Evolutionary conservation across 164 flowering plant genomes (phyloP), one percentile per base, ranked within the genome.

Genomic region (Aristolochia fimbriata): DNA sequence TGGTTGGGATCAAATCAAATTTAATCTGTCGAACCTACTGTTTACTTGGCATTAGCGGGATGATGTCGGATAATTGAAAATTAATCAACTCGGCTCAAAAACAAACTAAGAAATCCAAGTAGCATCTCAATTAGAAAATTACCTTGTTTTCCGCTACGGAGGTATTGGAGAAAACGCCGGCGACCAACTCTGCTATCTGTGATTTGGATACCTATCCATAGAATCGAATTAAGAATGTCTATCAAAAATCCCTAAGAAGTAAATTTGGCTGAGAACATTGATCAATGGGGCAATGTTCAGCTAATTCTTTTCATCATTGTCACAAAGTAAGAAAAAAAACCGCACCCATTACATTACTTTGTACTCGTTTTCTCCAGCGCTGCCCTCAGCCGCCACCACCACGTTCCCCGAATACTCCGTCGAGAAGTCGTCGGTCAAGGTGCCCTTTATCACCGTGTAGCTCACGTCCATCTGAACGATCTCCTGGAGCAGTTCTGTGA

Each of bases 341-440:
- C 43, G 82, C 83, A 78, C 83, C 86, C 94, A 87, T 87, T 31
- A 87, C 95, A 89, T 93, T 94, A 93, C 99, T 87, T 93, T 93
- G 86, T 73, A 87, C 91, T 81, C 92, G 81, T 65, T 74, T 55
- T 16, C 58, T 50, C 62, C 63, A 30, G 19, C 63, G 24, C 60
- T 46, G 55, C 85, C 82, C 68, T 93, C 99, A 20, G 83, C 78
- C 0, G 82, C 71, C 41, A 93, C 85, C 17, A 86, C 91, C 2
- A 94, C 70, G 55, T 81, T 86, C 59, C 80, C 84, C 0, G 84
- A 72, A 54, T 82, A 76, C 74, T 90, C 95, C 0, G 75, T 73
- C 14, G 86, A 66, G 66, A 68, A 94, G 63, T 88, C 99, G 16
- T 94, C 93, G 1, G 95, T 74, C 62, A 90, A 61, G 10, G 65